Percentiles rank a stretch among this genome's conserved stretches.
Conservation (phyloP, 129 eudicot species). For the Saussurea involucrata region DNA sequence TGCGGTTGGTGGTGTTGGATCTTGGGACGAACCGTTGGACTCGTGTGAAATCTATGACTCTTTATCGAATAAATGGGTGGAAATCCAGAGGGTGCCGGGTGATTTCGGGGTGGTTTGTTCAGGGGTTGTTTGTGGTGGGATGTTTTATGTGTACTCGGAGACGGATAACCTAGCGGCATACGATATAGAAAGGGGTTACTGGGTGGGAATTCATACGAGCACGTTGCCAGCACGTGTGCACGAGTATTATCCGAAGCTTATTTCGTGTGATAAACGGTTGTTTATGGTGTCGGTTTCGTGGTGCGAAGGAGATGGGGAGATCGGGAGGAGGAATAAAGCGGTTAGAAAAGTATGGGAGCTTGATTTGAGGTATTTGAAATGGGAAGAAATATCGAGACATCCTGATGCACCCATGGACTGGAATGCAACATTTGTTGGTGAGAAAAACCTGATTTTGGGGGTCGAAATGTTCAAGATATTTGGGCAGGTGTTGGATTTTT, state of each 20-base stretch:
- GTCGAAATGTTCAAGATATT: constrained; percentile 95
- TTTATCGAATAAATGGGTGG: constrained; percentile 69
- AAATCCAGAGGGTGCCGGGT: constrained; percentile 63
- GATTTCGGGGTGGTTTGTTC: constrained; percentile 84
- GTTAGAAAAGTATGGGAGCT: constrained; percentile 95
- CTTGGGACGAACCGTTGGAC: constrained; percentile 89
- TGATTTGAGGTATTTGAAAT: constrained; percentile 46
- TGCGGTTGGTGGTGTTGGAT: constrained; percentile 86
- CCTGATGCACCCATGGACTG: constrained; percentile 99
- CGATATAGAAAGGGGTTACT: constrained; percentile 70
- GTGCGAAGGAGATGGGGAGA: constrained; percentile 99
- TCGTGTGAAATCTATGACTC: constrained; percentile 89
- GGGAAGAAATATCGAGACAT: constrained; percentile 66
- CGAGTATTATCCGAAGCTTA: constrained; percentile 82
- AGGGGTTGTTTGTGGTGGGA: constrained; percentile 57
- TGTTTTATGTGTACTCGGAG: constrained; percentile 82
- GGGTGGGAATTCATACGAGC: constrained; percentile 60
- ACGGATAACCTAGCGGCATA: constrained; percentile 70
- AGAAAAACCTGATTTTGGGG: constrained; percentile 62
- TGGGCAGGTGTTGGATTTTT: constrained; percentile 91
- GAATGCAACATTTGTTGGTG: constrained; percentile 87
- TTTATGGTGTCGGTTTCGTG: constrained; percentile 92
- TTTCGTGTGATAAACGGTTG: constrained; percentile 50
- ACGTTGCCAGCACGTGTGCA: constrained; percentile 70
- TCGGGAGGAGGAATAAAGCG: constrained; percentile 93